Percentiles rank a stretch among this genome's conserved stretches.
Conservation (phyloP, 2,329 filamentous ascomycete species). For the Paracoccidioides brasiliensis region DNA sequence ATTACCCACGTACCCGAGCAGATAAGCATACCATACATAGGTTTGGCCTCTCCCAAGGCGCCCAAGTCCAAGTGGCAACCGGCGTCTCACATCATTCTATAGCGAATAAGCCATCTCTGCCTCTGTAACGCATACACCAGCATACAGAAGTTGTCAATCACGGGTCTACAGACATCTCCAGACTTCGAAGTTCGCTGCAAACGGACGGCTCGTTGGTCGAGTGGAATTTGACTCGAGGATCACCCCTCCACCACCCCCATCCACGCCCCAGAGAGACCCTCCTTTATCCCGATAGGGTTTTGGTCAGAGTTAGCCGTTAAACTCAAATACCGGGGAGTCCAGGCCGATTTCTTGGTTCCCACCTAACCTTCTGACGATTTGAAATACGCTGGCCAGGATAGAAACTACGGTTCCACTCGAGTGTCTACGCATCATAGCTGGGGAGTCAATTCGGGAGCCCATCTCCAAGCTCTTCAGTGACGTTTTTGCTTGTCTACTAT, state of each 20-base stretch:
- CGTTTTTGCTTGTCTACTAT: neutral
- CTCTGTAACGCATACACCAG: neutral
- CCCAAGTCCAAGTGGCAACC: conserved; percentile 3
- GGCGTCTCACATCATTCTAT: conserved; percentile 6
- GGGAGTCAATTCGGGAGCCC: neutral
- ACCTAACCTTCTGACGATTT: conserved; percentile 7
- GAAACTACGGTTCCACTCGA: neutral
- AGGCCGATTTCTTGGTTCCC: conserved; percentile 8
- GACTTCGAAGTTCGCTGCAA: neutral
- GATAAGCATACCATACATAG: conserved; percentile 7
- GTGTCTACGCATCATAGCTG: conserved; percentile 3
- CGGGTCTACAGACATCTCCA: neutral
- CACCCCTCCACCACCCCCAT: neutral
- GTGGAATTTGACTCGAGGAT: conserved; percentile 6
- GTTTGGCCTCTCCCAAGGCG: conserved; percentile 4
- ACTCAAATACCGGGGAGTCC: conserved; percentile 8
- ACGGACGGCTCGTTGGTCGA: neutral
- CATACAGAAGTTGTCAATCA: neutral
- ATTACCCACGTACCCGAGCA: neutral
- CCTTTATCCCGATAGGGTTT: conserved; percentile 7
- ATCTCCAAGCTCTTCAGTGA: neutral
- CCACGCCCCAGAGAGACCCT: neutral
- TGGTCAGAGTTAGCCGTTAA: conserved; percentile 8
- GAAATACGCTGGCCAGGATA: conserved; percentile 2
- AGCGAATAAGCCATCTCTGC: conserved; percentile 7